A percentile compares a stretch with the other conserved stretches of the same genome.
phyloP scores from a whole-genome alignment of 345 rosid species.

The Microcos paniculata region DNA sequence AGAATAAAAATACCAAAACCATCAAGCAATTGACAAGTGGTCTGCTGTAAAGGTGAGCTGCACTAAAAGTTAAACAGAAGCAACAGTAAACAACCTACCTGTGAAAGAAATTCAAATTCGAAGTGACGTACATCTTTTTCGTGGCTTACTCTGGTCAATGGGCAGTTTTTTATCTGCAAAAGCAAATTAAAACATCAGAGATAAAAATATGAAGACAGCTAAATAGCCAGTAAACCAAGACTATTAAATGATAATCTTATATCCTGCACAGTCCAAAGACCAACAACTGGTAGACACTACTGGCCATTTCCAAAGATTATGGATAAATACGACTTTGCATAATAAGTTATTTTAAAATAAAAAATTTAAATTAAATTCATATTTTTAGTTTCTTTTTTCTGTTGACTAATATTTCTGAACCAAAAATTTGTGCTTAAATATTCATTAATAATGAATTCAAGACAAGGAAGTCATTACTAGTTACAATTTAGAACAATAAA shows the following conservation, averaged over 20 bases:
- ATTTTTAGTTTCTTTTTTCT: not conserved
- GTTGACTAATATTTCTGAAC: not conserved
- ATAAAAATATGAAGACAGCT: not conserved
- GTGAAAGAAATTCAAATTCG: slow-evolving; percentile 75
- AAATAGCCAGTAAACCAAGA: not conserved
- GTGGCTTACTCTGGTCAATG: slow-evolving; percentile 52
- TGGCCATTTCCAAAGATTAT: not conserved
- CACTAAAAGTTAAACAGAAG: slow-evolving; percentile 7
- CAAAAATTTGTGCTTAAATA: not conserved
- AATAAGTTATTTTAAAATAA: not conserved
- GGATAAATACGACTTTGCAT: not conserved
- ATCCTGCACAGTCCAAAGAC: not conserved
- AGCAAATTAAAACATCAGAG: slow-evolving; percentile 10
- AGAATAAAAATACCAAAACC: not conserved
- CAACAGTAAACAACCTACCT: slow-evolving; percentile 46
- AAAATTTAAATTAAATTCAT: not conserved
- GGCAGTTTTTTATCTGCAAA: slow-evolving; percentile 56
- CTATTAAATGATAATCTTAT: not conserved
- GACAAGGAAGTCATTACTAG: not conserved
- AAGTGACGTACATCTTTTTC: slow-evolving; percentile 91
- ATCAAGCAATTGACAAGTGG: not conserved
- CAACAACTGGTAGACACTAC: not conserved
- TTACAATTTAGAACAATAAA: not conserved
- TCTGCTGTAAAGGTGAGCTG: not conserved
- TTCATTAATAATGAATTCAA: not conserved